Evolutionary conservation across 352 stramenopile species (phyloP), one percentile per base, ranked within the genome.

Genomic region (Globisporangium barbulae): DNA sequence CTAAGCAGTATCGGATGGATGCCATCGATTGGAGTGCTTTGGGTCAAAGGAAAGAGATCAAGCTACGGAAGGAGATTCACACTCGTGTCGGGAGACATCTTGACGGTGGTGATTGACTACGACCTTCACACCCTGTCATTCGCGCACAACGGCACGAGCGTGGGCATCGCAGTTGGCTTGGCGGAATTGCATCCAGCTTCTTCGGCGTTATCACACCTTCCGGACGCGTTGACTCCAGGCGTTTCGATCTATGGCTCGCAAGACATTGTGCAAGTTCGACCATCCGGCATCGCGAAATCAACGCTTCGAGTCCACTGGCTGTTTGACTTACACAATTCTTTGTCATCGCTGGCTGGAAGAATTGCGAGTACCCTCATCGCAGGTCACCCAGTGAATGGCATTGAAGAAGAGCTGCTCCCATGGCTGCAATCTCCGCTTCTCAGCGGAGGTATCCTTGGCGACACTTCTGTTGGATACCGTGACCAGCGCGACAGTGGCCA

Each of bases 341-440:
- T 91, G 33, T 72, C 88, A 22, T 94, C 84, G 30, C 73, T 96
- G 6, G 82, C 77, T 30, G 84, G 84, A 10, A 68, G 85, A 45
- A 70, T 96, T 19, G 70, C 85, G 8, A 78, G 83, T 47, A 92
- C 83, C 5, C 52, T 96, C 22, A 92, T 96, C 53, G 79, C 85
- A 28, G 88, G 85, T 2, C 74, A 90, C 31, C 88, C 88, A 1
- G 70, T 94, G 2, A 83, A 96, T 70, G 68, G 67, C 3, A 74
- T 88, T 3, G 88, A 96, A 73, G 88, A 96, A 65, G 88, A 96
- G 49, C 49, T 96, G 7, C 57, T 92, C 3, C 85, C 88, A 9
- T 96, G 88, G 88, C 63, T 96, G 22, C 85, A 96, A 60, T 94
- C 85, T 10, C 82, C 81, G 21, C 66, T 96, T 17, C 63, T 96